These are phyloP conservation scores for Actinomortierella wolfii DNA, from an alignment of 371 early-diverging fungal species.

Conservation along the genomic window DNA sequence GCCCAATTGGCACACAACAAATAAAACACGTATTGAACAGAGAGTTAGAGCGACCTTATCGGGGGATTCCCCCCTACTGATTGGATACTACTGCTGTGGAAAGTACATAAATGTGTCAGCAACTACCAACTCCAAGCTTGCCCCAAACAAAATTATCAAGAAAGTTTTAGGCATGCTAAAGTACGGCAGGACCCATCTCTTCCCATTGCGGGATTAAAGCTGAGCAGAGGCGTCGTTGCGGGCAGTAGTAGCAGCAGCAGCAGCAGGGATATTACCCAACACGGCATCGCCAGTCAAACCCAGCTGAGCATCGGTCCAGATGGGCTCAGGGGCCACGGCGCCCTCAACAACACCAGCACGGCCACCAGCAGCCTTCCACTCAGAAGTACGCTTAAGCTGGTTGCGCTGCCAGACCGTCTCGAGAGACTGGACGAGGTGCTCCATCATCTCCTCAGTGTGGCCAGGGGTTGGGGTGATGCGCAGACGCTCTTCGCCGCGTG, in stretches of 20 bases:
- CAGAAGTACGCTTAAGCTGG: conserved; percentile 78
- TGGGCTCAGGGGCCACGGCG: conserved; percentile 50
- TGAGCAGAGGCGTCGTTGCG: too few relatives aligned
- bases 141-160: too few relatives aligned
- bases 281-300: conserved; percentile 16
- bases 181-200: too few relatives aligned
- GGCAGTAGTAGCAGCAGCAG: not conserved
- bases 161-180: too few relatives aligned
- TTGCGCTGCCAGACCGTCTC: conserved; percentile 87
- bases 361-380: conserved; percentile 89
- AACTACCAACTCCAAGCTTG: too few relatives aligned
- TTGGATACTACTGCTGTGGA: too few relatives aligned
- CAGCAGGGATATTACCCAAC: not conserved
- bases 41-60: too few relatives aligned
- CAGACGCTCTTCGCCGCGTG: conserved; percentile 94
- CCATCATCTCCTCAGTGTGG: conserved; percentile 82
- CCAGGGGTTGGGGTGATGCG: conserved; percentile 98
- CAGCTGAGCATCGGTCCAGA: conserved; percentile 71
- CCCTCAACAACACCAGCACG: conserved; percentile 85
- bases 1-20: too few relatives aligned
- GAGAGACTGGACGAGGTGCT: conserved; percentile 83
- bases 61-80: too few relatives aligned
- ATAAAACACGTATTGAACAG: too few relatives aligned
- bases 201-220: too few relatives aligned
- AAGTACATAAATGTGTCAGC: too few relatives aligned